Evolutionary conservation across 805 yeast species (phyloP).

Genomic region (Lipomyces chichibuensis): DNA sequence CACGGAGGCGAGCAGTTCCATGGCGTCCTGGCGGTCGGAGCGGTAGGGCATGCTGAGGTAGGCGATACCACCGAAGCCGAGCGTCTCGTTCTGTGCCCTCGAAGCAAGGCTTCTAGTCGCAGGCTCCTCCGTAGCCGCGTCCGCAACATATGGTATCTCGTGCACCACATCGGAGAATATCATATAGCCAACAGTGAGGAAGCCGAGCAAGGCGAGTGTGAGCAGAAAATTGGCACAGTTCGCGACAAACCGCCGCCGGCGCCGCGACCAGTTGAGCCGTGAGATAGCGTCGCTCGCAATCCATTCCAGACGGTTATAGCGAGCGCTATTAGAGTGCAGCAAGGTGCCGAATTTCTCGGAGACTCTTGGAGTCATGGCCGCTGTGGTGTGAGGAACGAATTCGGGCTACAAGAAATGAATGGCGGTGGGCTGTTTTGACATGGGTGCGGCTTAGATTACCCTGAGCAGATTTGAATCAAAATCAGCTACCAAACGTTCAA

Average conservation of each 20-base stretch:
- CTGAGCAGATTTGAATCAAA: too few species aligned
- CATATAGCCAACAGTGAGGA: neutral
- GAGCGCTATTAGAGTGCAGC: neutral
- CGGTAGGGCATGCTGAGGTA: conserved; percentile 27
- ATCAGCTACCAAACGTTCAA: too few species aligned
- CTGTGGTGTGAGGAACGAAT: too few species aligned
- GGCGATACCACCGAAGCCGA: conserved; percentile 27
- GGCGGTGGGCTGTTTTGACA: too few species aligned
- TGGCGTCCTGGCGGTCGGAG: conserved; percentile 27
- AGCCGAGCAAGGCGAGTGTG: neutral
- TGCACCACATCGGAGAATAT: too few species aligned
- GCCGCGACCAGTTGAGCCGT: conserved; percentile 70
- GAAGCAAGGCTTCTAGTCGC: neutral
- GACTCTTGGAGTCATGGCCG: neutral
- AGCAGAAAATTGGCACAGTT: neutral
- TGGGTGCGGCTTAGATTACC: too few species aligned
- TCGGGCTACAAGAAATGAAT: too few species aligned
- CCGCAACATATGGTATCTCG: too few species aligned
- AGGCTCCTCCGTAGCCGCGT: neutral
- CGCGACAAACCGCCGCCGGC: neutral
- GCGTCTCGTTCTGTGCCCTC: conserved; percentile 17
- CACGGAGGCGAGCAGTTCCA: conserved; percentile 17
- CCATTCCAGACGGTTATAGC: conserved; percentile 69
- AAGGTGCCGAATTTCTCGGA: neutral
- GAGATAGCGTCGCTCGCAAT: conserved; percentile 76